Conservation (phyloP, 2,329 filamentous ascomycete genomes). For the Clarireedia homoeocarpa region DNA sequence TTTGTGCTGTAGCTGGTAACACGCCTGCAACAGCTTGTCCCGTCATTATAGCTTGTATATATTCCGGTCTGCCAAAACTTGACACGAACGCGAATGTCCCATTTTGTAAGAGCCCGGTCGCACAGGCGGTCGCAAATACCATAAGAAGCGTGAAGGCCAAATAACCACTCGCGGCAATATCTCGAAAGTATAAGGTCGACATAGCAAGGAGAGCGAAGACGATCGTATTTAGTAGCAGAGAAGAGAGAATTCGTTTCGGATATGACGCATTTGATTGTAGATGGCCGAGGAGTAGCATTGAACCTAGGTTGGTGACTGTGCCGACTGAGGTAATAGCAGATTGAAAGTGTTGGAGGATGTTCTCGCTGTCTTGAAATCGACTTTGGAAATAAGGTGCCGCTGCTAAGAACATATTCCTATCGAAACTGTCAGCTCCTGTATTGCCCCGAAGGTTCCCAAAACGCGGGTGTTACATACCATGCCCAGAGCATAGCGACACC, state of each 20-base stretch:
- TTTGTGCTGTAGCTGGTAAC: conserved; percentile 79
- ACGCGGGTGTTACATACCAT: conserved; percentile 55
- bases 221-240: conserved; percentile 68
- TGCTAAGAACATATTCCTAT: conserved; percentile 96
- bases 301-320: conserved; percentile 71
- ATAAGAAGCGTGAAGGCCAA: conserved; percentile 75
- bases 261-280: conserved; percentile 81
- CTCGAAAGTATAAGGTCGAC: conserved; percentile 64
- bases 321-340: conserved; percentile 82
- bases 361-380: conserved; percentile 64
- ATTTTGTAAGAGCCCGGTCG: conserved; percentile 83
- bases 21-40: conserved; percentile 91
- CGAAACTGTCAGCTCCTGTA: conserved; percentile 4
- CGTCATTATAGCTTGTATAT: conserved; percentile 93
- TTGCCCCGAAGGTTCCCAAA: conserved; percentile 2
- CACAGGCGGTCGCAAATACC: conserved; percentile 71
- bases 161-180: conserved; percentile 56
- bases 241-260: conserved; percentile 72
- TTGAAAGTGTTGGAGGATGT: conserved; percentile 77
- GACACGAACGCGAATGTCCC: conserved; percentile 88
- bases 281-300: conserved; percentile 70
- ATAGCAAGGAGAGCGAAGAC: conserved; percentile 72
- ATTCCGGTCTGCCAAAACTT: conserved; percentile 76
- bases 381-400: conserved; percentile 87
- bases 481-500: conserved; percentile 96